These are phyloP conservation scores for Neurospora tetrasperma DNA, from an alignment of 495 filamentous ascomycete species.

Conservation along the genomic window DNA sequence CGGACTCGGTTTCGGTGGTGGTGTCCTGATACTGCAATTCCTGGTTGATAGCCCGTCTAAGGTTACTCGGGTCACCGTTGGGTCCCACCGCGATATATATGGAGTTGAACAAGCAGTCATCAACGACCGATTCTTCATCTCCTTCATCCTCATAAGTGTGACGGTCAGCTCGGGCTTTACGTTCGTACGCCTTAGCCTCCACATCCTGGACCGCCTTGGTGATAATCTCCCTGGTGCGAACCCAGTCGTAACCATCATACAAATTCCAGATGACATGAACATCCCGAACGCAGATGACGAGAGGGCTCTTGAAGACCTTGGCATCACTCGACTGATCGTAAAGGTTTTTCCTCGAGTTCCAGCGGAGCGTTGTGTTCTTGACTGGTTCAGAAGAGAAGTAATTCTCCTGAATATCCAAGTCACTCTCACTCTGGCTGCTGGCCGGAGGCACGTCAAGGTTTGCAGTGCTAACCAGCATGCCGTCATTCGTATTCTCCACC, in stretches of 20 bases:
- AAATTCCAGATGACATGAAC: constrained; percentile 96
- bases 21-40: constrained; percentile 63
- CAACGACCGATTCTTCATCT: constrained; percentile 79
- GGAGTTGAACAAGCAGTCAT: constrained; percentile 94
- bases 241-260: constrained; percentile 97
- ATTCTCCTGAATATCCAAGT: constrained; percentile 52
- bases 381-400: constrained; percentile 54
- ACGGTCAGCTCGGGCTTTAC: constrained; percentile 39
- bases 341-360: constrained; percentile 64
- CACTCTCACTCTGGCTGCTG: constrained; percentile 29
- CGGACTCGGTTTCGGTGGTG: constrained; percentile 77
- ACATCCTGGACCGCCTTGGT: constrained; percentile 78
- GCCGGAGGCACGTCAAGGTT: constrained; percentile 40
- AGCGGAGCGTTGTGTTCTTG: constrained; percentile 61
- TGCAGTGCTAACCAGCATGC: constrained; percentile 46
- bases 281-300: constrained; percentile 70
- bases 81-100: constrained; percentile 92
- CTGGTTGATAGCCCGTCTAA: constrained; percentile 74
- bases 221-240: constrained; percentile 73
- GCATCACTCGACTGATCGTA: constrained; percentile 56
- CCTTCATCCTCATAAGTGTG: constrained; percentile 48
- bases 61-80: constrained; percentile 71
- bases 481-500: constrained; percentile 43
- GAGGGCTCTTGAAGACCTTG: constrained; percentile 55
- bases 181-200: constrained; percentile 68